Evolutionary conservation across 2,329 filamentous ascomycete genomes (phyloP), one percentile per base, ranked within the genome.

Genomic region (Apiospora marii): DNA sequence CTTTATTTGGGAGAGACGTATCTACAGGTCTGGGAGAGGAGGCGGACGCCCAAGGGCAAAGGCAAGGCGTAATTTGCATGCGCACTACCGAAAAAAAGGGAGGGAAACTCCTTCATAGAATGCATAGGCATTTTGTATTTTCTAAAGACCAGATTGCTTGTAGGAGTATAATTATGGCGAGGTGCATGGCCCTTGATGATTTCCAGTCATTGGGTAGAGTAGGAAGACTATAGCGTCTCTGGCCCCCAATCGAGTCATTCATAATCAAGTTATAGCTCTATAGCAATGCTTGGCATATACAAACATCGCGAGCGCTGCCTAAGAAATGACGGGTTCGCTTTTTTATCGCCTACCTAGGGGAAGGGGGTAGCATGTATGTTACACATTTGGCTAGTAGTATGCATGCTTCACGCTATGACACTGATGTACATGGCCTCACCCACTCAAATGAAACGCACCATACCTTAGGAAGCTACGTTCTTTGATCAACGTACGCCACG

Each of bases 1-100:
- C 82, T 99, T 76, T 97, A 98, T 79, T 92, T 97, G 0, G 94
- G 96, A 70, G 96, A 99, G 87, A 93, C 93, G 72, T 98, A 98
- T 86, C 84, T 98, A 73, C 97, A 98, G 89, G 91, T 99, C 64
- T 98, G 96, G 96, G 96, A 98, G 86, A 88, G 93, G 82, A 90
- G 95, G 83, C 92, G 89, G 80, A 86, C 85, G 74, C 81, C 84
- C 19, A 84, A 82, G 76, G 78, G 76, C 6, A 84, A 83, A 77
- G 81, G 80, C 51, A 87, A 84, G 75, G 81, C 78, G 68, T 79
- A 69, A 69, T 51, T 16, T n/a, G 34, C 10, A 22, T 2, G n/a
- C 24, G 22, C 14, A 41, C 34, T 44, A 43, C 34, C 19, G 13
- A 64, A 37, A 43, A 64, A 69, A 73, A n/a, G 49, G 22, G 64